These are phyloP conservation scores for Suillus alpinus DNA, from an alignment of 768 basidiomycete species.

Conservation along the genomic window DNA sequence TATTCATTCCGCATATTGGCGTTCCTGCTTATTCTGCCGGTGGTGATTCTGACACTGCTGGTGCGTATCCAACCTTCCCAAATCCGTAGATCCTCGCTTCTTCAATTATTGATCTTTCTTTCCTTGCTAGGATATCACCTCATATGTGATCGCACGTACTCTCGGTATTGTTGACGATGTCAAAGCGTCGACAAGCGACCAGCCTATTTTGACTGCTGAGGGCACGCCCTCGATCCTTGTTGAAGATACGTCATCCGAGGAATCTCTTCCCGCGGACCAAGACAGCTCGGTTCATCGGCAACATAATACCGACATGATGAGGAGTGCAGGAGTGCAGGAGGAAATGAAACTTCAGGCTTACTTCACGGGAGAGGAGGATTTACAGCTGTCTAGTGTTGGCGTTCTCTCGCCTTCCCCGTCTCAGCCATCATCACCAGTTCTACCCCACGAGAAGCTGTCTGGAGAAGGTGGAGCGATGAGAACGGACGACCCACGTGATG, in stretches of 20 bases:
- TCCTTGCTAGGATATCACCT: conserved; percentile 62
- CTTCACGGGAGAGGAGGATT: conserved; percentile 48
- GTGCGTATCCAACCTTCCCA: conserved; percentile 40
- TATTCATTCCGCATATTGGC: conserved; percentile 66
- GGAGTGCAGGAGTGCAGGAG: background rate
- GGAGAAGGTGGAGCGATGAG: conserved; percentile 15
- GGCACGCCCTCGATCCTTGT: conserved; percentile 5
- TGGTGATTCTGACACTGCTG: conserved; percentile 62
- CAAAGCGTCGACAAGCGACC: conserved; percentile 70
- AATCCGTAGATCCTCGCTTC: background rate
- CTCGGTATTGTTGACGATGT: conserved; percentile 74
- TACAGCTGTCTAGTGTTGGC: conserved; percentile 65
- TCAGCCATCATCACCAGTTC: conserved; percentile 61
- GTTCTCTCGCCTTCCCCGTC: conserved; percentile 73
- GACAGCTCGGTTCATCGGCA: background rate
- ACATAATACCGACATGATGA: conserved; percentile 1
- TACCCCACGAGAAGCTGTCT: conserved; percentile 36
- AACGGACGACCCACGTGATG: conserved; percentile 7
- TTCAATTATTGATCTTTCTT: conserved; percentile 6
- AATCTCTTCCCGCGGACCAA: conserved; percentile 14
- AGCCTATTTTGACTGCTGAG: conserved; percentile 22
- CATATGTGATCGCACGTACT: conserved; percentile 81
- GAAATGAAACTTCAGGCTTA: conserved; percentile 38
- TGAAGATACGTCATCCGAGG: conserved; percentile 13
- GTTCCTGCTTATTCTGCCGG: conserved; percentile 41